phyloP scores from a whole-genome alignment of 192 early-diverging fungal genomes.

The Mortierella alpina region DNA sequence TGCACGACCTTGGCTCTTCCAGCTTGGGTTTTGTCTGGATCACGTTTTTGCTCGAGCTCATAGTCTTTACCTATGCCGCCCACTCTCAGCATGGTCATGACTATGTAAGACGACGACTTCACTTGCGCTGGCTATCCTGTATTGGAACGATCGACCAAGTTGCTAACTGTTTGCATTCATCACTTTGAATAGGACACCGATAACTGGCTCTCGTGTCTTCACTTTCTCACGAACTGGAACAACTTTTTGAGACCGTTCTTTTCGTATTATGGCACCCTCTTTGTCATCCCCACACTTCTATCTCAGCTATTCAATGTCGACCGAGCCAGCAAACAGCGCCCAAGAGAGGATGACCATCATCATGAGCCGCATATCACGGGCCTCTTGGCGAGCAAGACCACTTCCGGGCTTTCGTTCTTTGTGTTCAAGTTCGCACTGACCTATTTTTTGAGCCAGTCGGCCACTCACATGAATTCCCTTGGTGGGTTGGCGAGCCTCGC shows the following conservation, averaged over 20 bases:
- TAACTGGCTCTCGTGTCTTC: conserved; percentile 1
- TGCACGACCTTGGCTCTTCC: conserved; percentile 28
- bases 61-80: conserved; percentile 17
- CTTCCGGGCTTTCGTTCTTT: conserved; percentile 40
- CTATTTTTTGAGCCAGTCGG: conserved; percentile 29
- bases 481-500: neutral
- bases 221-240: conserved; percentile 37
- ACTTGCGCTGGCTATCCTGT: no score
- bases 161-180: neutral
- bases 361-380: conserved; percentile 3
- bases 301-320: conserved; percentile 47
- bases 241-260: conserved; percentile 43
- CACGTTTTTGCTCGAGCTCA: conserved; percentile 23
- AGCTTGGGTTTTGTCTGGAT: conserved; percentile 38
- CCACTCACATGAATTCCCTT: neutral
- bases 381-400: conserved; percentile 21
- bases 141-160: neutral
- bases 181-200: neutral
- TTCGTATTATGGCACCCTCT: conserved; percentile 38
- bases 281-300: conserved; percentile 32
- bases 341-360: neutral
- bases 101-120: no score
- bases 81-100: conserved; percentile 6
- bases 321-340: neutral
- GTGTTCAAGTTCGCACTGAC: conserved; percentile 47